These are phyloP conservation scores for Triticum dicoccoides DNA, from an alignment of 176 grass and related monocot genomes.

Conservation along the genomic window DNA sequence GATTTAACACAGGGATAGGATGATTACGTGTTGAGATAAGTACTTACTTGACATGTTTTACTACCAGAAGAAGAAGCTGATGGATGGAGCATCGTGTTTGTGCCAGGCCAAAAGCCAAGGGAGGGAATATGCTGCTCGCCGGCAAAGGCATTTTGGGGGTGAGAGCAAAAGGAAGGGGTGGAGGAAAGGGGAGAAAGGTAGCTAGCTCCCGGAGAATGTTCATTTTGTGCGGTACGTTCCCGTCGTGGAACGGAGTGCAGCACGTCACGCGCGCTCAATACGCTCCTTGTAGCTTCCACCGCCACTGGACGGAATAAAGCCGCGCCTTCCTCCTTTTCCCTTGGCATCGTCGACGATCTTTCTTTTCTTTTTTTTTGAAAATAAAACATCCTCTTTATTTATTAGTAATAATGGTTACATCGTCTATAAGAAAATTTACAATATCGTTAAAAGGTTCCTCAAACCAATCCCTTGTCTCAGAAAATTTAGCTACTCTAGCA, in stretches of 20 bases:
- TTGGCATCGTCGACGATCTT: too few relatives aligned
- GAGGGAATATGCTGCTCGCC: slow-evolving; percentile 25
- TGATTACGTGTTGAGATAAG: too few relatives aligned
- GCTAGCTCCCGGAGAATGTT: background rate
- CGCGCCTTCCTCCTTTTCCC: too few relatives aligned
- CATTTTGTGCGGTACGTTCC: slow-evolving; percentile 13
- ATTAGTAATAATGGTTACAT: too few relatives aligned
- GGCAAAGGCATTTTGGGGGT: slow-evolving; percentile 24
- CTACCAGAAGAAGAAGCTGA: background rate
- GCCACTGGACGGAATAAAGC: too few relatives aligned
- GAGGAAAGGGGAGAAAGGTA: background rate
- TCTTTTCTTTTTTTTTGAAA: too few relatives aligned
- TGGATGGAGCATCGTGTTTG: background rate
- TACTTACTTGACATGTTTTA: background rate
- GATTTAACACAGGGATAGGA: background rate
- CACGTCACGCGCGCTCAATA: slow-evolving; percentile 30
- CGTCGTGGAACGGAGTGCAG: slow-evolving; percentile 38
- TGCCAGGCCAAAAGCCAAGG: slow-evolving; percentile 5
- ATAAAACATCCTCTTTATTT: too few relatives aligned
- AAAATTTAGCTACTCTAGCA: too few relatives aligned
- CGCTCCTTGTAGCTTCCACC: background rate
- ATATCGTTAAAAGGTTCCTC: too few relatives aligned
- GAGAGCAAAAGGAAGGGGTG: background rate
- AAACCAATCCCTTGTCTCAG: too few relatives aligned
- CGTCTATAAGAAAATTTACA: too few relatives aligned